Base-by-base conservation (phyloP, 208 protist species). In the Acanthamoeba castellanii region DNA sequence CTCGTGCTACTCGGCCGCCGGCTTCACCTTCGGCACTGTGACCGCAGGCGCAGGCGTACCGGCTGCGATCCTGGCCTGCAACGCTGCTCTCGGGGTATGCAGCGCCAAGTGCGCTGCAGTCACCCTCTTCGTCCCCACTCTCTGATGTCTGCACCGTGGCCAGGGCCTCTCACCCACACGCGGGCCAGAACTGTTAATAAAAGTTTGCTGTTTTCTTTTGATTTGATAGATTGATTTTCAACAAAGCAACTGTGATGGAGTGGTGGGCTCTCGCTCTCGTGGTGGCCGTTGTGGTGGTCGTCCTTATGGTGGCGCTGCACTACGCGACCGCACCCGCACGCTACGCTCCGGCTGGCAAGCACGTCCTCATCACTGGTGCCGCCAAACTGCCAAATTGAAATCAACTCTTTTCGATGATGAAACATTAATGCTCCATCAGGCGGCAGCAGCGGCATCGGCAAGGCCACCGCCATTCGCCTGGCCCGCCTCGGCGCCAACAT, bases 361-460 rank as follows among this genome's bases (percentile, higher is more conserved):
- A 96, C 70, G 68, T 95, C n/a, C 78, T 96, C 70, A 93, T 96
- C 50, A 95, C 94, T 47, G 95, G 95, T 78, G 11, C 32, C 16
- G 34, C 8, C 61, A 76, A 42, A 16, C 70, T 13, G 2, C 13
- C 32, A 16, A 1, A 20, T 14, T 78, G 5, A 78, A 18, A 11
- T 18, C 20, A 82, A 82, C 74, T 25, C 0, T 64, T 14, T 30
- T 18, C 13, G 78, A 87, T 90, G 59, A 27, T 90, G 4, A 47
- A 5, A 3, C 25, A 32, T 90, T 3, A 37, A 59, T 87, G 8
- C 32, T 16, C 7, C 6, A 11, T 1, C 55, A 95, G 95, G 57
- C 45, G 90, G 64, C 20, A 81, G 91, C 89, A 94, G 89, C 34
- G 95, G 95, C 68, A 96, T 96, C 55, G 95, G 95, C 66, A 91